Percentiles rank a stretch among this genome's conserved stretches.
Conservation (phyloP, 2,329 filamentous ascomycete species). For the Aureobasidium musti region DNA sequence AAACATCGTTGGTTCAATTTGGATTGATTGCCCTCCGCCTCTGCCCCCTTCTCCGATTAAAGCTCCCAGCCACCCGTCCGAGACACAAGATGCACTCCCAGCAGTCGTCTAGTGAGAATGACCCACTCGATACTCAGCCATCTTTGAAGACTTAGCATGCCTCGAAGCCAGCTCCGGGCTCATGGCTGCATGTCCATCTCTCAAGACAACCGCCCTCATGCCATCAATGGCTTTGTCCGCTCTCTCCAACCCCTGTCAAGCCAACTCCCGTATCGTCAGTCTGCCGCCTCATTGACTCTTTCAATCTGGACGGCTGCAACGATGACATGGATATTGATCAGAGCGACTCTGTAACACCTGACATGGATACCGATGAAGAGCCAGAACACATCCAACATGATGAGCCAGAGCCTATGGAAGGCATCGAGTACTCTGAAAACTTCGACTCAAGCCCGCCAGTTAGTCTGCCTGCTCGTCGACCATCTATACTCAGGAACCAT, state of each 20-base stretch:
- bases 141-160: constrained; percentile 3
- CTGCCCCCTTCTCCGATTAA: background rate
- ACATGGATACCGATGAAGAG: background rate
- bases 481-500: background rate
- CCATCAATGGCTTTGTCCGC: background rate
- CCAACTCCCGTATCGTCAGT: background rate
- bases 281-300: background rate
- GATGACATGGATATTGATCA: constrained; percentile 2
- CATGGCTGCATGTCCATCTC: background rate
- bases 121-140: background rate
- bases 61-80: background rate
- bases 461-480: constrained; percentile 22
- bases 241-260: constrained; percentile 17
- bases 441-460: background rate
- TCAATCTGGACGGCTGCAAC: constrained; percentile 21
- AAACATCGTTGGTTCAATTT: constrained; percentile 3
- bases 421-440: constrained; percentile 5
- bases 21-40: background rate
- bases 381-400: background rate
- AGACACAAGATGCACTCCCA: background rate
- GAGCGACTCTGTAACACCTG: background rate
- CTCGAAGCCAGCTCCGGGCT: background rate
- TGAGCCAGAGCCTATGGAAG: constrained; percentile 22
- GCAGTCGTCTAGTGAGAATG: constrained; percentile 15
- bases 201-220: background rate